These are phyloP conservation scores for Dentipellis fragilis DNA, from an alignment of 768 basidiomycete species.

Conservation along the genomic window DNA sequence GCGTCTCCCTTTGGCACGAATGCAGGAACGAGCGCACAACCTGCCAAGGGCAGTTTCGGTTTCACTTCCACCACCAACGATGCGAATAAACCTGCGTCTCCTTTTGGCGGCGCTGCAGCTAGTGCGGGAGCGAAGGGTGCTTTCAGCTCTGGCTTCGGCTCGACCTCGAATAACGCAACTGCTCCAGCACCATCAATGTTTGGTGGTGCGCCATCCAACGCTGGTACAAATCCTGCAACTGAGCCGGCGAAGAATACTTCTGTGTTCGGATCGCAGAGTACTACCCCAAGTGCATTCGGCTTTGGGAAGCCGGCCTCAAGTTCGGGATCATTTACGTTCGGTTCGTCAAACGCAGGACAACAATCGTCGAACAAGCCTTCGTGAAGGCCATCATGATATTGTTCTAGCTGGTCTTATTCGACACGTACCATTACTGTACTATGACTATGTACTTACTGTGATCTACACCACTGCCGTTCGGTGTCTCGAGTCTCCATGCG, in stretches of 20 bases:
- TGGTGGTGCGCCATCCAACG: neutral
- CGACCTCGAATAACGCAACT: neutral
- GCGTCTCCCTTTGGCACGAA: neutral
- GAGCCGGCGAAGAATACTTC: neutral
- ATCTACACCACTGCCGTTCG: too few species aligned
- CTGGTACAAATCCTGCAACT: neutral
- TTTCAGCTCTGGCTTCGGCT: neutral
- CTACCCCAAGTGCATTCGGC: neutral
- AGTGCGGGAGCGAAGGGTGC: neutral
- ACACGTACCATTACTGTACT: too few species aligned
- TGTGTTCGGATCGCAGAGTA: neutral
- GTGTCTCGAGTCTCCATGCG: too few species aligned
- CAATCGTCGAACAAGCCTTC: too few species aligned
- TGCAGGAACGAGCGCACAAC: neutral
- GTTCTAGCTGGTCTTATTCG: too few species aligned
- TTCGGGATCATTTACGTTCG: slow-evolving; percentile 1
- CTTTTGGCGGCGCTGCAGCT: neutral
- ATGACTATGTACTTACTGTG: too few species aligned
- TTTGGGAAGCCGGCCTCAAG: neutral
- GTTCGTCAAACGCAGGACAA: neutral
- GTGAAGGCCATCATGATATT: too few species aligned
- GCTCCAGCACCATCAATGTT: neutral
- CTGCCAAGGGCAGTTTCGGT: too few species aligned
- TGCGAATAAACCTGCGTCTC: neutral
- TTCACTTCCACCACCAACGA: too few species aligned